Evolutionary conservation across 345 rosid species (phyloP), one percentile per base, ranked within the genome.

Genomic region (Lagerstroemia speciosa): DNA sequence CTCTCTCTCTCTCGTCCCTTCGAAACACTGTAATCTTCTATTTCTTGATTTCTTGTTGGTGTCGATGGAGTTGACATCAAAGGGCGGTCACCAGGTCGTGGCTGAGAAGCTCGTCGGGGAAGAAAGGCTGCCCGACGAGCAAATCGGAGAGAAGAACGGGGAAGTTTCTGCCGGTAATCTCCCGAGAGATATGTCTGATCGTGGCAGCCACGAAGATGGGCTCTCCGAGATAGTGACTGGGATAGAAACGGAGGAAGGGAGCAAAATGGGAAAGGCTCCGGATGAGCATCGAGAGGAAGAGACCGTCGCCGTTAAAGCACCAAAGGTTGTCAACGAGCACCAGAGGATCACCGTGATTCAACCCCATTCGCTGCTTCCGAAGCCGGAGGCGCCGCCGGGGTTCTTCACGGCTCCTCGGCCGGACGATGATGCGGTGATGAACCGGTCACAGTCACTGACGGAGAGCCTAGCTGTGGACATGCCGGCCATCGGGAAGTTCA

Each of bases 321-420:
- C 22, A n/a, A 22, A 36, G 46, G 41, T 43, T 1, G 58, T 63
- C 60, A 22, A 24, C 55, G n/a, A n/a, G n/a, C 36, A 64, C 41
- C 73, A 57, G 27, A 65, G 40, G 34, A 34, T 61, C 8, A 34
- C 62, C 40, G 72, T 79, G 30, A 70, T 80, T 73, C 79, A 80
- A 63, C 87, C 96, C 37, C 94, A 85, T 63, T 81, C 82, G 22
- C 85, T 71, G 55, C 86, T 93, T 3, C 98, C 97, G 5, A 87
- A 78, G 71, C 97, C 89, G 2, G 96, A 86, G 69, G 82, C 87
- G n/a, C 98, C 98, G 6, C 92, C 83, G 3, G 88, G 88, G 26
- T 65, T 65, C 30, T 55, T 68, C 14, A 50, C 57, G 45, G 64
- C 58, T 60, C 73, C 36, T 8, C 58, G 37, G 60, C 62, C 45